These are phyloP conservation scores for Neurospora sublineolata DNA, from an alignment of 495 filamentous ascomycete genomes.

Conservation along the genomic window DNA sequence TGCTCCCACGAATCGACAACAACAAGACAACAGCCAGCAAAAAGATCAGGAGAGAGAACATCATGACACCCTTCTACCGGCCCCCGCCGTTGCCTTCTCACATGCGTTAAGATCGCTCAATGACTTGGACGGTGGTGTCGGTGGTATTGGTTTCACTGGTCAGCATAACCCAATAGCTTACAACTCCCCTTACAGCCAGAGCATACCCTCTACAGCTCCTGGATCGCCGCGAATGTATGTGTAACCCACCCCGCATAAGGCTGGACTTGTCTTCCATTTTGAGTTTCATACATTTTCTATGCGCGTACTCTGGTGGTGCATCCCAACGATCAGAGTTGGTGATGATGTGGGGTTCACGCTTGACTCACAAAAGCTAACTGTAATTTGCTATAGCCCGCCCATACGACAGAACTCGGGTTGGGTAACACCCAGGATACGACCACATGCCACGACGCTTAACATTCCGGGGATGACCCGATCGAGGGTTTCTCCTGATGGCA, in stretches of 20 bases:
- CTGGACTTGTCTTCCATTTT: not conserved
- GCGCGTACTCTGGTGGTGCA: not conserved
- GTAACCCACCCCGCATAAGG: not conserved
- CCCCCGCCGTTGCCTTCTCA: conserved; percentile 17
- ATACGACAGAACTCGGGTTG: conserved; percentile 49
- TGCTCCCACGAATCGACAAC: conserved; percentile 1
- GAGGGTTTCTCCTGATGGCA: conserved; percentile 85
- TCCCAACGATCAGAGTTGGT: not conserved
- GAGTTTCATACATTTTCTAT: not conserved
- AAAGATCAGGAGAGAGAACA: not conserved
- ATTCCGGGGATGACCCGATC: conserved; percentile 85
- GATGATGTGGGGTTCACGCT: not conserved
- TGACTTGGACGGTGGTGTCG: conserved; percentile 11
- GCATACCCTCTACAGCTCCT: conserved; percentile 42
- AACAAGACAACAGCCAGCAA: not conserved
- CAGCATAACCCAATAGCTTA: conserved; percentile 17
- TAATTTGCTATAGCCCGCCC: conserved; percentile 30
- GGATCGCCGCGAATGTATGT: conserved; percentile 44
- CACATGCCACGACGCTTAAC: conserved; percentile 74
- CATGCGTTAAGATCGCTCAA: conserved; percentile 28
- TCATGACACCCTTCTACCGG: conserved; percentile 14
- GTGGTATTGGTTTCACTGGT: conserved; percentile 11
- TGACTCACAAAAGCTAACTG: conserved; percentile 11
- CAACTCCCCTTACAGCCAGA: conserved; percentile 37
- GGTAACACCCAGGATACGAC: conserved; percentile 48